These are phyloP conservation scores for Strobilomyces dryophilus DNA, from an alignment of 768 basidiomycete genomes.

Conservation along the genomic window DNA sequence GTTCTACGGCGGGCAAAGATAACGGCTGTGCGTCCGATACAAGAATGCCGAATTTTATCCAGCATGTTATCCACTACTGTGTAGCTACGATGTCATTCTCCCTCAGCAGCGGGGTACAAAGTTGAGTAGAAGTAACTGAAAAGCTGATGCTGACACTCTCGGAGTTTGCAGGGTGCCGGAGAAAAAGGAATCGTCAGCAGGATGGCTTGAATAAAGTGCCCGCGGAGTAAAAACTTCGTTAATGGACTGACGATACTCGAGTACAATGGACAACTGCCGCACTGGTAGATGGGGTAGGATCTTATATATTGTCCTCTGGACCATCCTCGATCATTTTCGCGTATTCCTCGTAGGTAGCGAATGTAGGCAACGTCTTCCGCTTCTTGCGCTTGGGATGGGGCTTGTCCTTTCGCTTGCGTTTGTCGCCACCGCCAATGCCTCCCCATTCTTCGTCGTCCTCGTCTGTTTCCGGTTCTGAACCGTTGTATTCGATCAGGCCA, in stretches of 20 bases:
- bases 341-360: slow-evolving; percentile 86
- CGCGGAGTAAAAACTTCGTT: not conserved
- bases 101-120: too few relatives aligned
- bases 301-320: slow-evolving; percentile 27
- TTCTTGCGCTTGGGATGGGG: slow-evolving; percentile 59
- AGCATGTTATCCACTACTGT: not conserved
- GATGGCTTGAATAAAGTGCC: slow-evolving; percentile 3
- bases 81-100: too few relatives aligned
- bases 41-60: not conserved
- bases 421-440: slow-evolving; percentile 42
- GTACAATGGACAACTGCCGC: not conserved
- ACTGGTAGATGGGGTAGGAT: not conserved
- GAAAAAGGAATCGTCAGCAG: not conserved
- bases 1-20: slow-evolving; percentile 34
- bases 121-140: too few relatives aligned
- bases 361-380: slow-evolving; percentile 64
- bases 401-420: slow-evolving; percentile 47
- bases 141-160: too few relatives aligned
- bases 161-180: too few relatives aligned
- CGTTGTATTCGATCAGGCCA: slow-evolving; percentile 59
- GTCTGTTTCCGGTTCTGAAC: slow-evolving; percentile 38
- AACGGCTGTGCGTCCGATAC: not conserved
- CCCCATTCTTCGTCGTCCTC: slow-evolving; percentile 28
- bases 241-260: not conserved
- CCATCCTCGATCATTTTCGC: slow-evolving; percentile 76